Base-by-base conservation (phyloP, 345 rosid genomes). In the Draba incana region DNA sequence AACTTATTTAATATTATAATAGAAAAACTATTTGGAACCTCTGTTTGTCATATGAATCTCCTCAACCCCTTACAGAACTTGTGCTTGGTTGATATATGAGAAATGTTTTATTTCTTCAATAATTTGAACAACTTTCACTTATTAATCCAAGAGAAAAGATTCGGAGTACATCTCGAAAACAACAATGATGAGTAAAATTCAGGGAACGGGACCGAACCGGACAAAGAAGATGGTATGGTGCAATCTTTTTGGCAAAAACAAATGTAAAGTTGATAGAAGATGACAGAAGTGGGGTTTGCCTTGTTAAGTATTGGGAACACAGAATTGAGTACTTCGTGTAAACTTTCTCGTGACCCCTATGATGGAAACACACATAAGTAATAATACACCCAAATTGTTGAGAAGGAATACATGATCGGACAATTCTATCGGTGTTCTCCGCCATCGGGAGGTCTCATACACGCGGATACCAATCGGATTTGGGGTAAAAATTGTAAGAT, bases 281-380 rank as follows among this genome's bases (percentile, higher is more conserved):
- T 28, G 31, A 28, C 5, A 3, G 43, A 37, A 20, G 41, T 23
- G 10, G 44, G 27, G 14, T 16, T 62, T 11, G 54, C 12, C 5
- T 49, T 47, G 24, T 11, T 12, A 15, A 45, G 11, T 39, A 39
- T 35, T 2, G 39, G 39, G 39, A 8, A 54, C 12, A 43, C 25
- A 12, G 43, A 41, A 23, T 5, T 14, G 20, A 43, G 52, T 33
- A 20, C 6, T 44, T 46, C 47, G 24, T 45, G 37, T 46, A 27
- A 69, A 48, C 49, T 68, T 57, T 58, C 66, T 58, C 73, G 73
- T 69, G 66, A 69, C n/a, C 57, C 65, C 38, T 7, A 47, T 11
- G 39, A 37, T 3, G 20, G 6, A 38, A 16, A 12, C 7, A 47
- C 7, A 47, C 6, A 5, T 0, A 12, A 6, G 37, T 12, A 23